phyloP scores from a whole-genome alignment of 2,329 filamentous ascomycete species.

The Rutstroemia sp. region DNA sequence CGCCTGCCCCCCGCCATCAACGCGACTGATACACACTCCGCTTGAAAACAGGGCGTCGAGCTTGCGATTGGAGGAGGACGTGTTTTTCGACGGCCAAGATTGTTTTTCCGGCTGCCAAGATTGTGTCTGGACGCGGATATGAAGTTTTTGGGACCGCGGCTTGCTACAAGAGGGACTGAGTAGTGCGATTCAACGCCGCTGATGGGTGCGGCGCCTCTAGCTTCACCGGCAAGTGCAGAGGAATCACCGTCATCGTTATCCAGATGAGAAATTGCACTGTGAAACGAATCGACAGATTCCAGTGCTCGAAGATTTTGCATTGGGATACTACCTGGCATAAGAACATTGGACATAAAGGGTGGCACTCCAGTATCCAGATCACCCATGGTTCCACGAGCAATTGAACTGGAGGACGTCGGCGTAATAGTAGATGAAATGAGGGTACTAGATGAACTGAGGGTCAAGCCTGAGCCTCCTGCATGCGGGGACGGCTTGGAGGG shows the following conservation, averaged over 20 bases:
- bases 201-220: not conserved
- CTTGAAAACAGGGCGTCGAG: conserved; percentile 37
- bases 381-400: not conserved
- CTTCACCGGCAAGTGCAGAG: not conserved
- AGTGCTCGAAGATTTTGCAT: conserved; percentile 4
- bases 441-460: not conserved
- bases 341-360: not conserved
- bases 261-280: conserved; percentile 7
- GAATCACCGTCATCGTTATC: not conserved
- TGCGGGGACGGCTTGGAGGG: not conserved
- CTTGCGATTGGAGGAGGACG: too few relatives aligned
- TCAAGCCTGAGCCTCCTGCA: not conserved
- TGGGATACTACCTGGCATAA: not conserved
- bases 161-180: too few relatives aligned
- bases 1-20: conserved; percentile 56
- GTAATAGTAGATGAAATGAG: not conserved
- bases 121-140: too few relatives aligned
- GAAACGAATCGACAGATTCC: conserved; percentile 11
- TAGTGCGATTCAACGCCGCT: not conserved
- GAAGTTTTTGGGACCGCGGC: too few relatives aligned
- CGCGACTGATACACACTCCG: conserved; percentile 60
- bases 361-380: not conserved
- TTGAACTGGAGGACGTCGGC: not conserved
- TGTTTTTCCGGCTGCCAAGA: too few relatives aligned
- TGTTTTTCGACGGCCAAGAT: too few relatives aligned